phyloP scores from a whole-genome alignment of 2,329 filamentous ascomycete genomes.

The Trichophaea hybrida region DNA sequence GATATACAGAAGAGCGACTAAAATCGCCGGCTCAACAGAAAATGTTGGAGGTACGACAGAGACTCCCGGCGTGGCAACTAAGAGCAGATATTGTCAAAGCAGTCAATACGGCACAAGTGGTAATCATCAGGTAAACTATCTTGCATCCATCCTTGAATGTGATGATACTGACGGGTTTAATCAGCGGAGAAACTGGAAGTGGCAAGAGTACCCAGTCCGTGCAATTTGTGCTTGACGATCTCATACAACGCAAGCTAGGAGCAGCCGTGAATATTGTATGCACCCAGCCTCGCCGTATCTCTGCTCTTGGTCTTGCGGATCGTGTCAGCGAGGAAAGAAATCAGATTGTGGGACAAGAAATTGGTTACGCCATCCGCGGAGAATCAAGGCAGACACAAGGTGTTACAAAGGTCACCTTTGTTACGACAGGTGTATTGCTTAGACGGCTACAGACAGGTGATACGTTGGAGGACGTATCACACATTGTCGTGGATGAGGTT shows the following conservation, averaged over 20 bases:
- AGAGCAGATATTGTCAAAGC: slow-evolving; percentile 61
- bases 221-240: slow-evolving; percentile 85
- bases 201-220: slow-evolving; percentile 93
- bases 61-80: slow-evolving; percentile 76
- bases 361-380: slow-evolving; percentile 83
- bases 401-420: slow-evolving; percentile 80
- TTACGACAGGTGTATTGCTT: slow-evolving; percentile 86
- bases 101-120: slow-evolving; percentile 67
- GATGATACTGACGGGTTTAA: background rate
- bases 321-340: slow-evolving; percentile 88
- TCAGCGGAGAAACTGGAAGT: slow-evolving; percentile 76
- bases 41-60: slow-evolving; percentile 59
- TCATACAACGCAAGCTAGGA: slow-evolving; percentile 54
- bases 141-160: background rate
- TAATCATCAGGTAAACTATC: slow-evolving; percentile 57
- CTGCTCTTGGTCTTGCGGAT: slow-evolving; percentile 82
- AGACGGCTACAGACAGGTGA: slow-evolving; percentile 82
- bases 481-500: slow-evolving; percentile 91
- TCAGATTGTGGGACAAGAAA: slow-evolving; percentile 64
- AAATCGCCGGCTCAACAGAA: slow-evolving; percentile 43
- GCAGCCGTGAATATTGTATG: slow-evolving; percentile 78
- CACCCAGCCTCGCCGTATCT: slow-evolving; percentile 88
- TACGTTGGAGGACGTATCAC: slow-evolving; percentile 74
- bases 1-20: slow-evolving; percentile 22
- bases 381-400: slow-evolving; percentile 60